Base-by-base conservation (phyloP, 1,284 basidiomycete genomes). In the Inonotus obliquus region DNA sequence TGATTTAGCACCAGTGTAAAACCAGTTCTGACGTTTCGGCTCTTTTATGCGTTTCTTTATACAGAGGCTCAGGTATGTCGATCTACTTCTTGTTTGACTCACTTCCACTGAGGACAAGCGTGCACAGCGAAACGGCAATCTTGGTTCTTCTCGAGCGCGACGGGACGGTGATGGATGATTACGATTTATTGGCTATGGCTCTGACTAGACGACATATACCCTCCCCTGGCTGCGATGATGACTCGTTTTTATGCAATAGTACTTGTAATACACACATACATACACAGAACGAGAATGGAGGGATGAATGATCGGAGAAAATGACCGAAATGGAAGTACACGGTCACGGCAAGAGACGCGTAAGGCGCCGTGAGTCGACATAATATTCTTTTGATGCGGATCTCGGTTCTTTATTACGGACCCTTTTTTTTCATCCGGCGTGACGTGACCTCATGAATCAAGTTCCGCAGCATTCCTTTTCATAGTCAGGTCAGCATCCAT, bases 81-180 rank as follows among this genome's bases (percentile, higher is more conserved):
- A 68, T 62, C 41, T 27, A 25, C 25, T 14, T 39, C 29, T 55
- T 49, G 53, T 5, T 19, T 58, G 39, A 57, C 54, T 23, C 44
- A 39, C 25, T 14, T 37, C 53, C 19, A 45, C 64, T 65, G 37
- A 65, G 29, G 38, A 52, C 63, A 62, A 66, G 54, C 73, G n/a
- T 3, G 3, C 19, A 41, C 37, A 92, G 91, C 87, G 67, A 92
- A 92, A 77, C 89, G 90, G 65, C 89, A 90, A 56, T 92, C 91
- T 57, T 92, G 90, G 90, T 92, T 92, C 76, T 92, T 92, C 81
- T 64, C 63, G 29, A 29, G 59, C 19, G 55, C 58, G 13, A 63
- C 58, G 14, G 48, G 57, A 21, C 53, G 62, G 54, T 63, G 48
- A 57, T 56, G n/a, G 25, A 38, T 25, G 21, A 48, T 32, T 47